Evolutionary conservation across 163 green algal genomes (phyloP).

Genomic region (Scenedesmus sp.): DNA sequence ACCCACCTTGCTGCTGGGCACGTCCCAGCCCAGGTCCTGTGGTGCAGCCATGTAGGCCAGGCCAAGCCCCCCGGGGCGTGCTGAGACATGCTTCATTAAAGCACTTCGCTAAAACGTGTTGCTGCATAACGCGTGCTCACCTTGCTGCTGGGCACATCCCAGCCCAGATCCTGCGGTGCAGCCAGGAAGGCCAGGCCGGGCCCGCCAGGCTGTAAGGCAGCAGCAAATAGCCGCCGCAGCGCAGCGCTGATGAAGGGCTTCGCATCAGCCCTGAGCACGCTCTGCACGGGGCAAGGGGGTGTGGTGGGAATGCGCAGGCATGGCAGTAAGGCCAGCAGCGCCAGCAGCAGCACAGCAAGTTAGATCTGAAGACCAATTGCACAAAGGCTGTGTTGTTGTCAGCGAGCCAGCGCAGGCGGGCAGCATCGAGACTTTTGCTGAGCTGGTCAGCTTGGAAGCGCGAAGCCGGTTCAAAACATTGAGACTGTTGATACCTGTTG

Average conservation of each 20-base stretch:
- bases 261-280: slow-evolving; percentile 32
- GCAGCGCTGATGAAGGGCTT: slow-evolving; percentile 45
- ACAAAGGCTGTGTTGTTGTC: no score
- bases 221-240: slow-evolving; percentile 13
- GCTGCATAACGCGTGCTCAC: background rate
- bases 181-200: slow-evolving; percentile 10
- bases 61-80: background rate
- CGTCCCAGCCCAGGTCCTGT: slow-evolving; percentile 4
- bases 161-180: slow-evolving; percentile 7
- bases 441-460: background rate
- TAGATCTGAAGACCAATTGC: no score
- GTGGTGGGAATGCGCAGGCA: background rate
- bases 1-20: background rate
- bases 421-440: background rate
- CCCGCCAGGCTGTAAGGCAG: background rate
- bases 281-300: background rate
- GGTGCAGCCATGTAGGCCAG: slow-evolving; percentile 13
- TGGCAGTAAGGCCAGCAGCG: background rate
- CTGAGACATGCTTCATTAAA: no score
- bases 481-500: no score
- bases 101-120: background rate
- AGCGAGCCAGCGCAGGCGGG: no score
- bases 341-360: background rate
- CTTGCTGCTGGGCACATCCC: background rate
- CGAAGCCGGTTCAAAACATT: no score